A percentile compares a stretch with the other conserved stretches of the same genome.
phyloP scores from a whole-genome alignment of 306 rosid genomes.

The Rubus idaeus region DNA sequence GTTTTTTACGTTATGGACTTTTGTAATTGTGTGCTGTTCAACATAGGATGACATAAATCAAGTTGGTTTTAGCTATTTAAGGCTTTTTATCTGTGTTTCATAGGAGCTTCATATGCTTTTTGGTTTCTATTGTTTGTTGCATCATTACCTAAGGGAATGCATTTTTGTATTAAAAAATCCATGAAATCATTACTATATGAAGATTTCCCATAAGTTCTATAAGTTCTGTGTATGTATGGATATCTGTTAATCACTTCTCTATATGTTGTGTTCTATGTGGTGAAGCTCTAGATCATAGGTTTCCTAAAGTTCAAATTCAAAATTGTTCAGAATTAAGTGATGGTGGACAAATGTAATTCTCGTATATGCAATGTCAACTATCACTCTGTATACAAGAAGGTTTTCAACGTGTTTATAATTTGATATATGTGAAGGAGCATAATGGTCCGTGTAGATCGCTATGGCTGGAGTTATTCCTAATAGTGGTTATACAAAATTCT shows the following conservation, averaged over 20 bases:
- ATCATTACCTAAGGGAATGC: neutral
- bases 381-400: too few relatives aligned
- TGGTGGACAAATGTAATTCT: too few relatives aligned
- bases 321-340: too few relatives aligned
- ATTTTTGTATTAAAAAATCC: neutral
- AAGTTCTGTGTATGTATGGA: neutral
- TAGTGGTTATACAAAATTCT: neutral
- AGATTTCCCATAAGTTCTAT: neutral
- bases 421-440: too few relatives aligned
- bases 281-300: too few relatives aligned
- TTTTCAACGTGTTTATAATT: too few relatives aligned
- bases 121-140: neutral
- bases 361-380: too few relatives aligned
- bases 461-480: neutral
- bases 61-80: neutral
- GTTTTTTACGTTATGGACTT: neutral
- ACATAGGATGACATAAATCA: neutral
- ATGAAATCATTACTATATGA: neutral
- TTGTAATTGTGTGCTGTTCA: neutral
- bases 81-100: neutral
- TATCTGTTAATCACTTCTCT: neutral
- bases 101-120: neutral
- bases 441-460: neutral
- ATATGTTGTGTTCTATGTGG: too few relatives aligned
- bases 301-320: too few relatives aligned